A percentile compares a stretch with the other conserved stretches of the same genome.
phyloP scores from a whole-genome alignment of 2,329 filamentous ascomycete species.

The Aspergillus ruber region DNA sequence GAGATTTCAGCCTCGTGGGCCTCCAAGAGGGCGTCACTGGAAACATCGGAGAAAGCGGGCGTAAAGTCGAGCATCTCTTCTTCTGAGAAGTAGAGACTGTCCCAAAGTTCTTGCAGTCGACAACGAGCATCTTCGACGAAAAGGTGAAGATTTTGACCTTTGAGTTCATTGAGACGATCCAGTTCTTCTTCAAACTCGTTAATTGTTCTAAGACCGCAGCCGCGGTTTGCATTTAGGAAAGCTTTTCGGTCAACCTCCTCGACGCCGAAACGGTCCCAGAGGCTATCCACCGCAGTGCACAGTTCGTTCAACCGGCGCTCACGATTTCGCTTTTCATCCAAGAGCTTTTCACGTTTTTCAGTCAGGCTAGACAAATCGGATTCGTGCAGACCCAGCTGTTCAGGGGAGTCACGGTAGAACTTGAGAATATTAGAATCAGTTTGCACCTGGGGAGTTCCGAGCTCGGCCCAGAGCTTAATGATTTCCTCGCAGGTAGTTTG shows the following conservation, averaged over 20 bases:
- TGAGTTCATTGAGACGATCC: slow-evolving; percentile 77
- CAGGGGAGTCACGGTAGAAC: slow-evolving; percentile 80
- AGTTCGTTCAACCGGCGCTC: slow-evolving; percentile 74
- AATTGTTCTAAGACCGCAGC: slow-evolving; percentile 83
- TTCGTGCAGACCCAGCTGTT: slow-evolving; percentile 87
- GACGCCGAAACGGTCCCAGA: slow-evolving; percentile 84
- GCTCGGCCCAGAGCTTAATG: slow-evolving; percentile 90
- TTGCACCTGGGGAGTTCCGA: slow-evolving; percentile 88
- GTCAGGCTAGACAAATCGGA: slow-evolving; percentile 72
- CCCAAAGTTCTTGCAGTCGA: slow-evolving; percentile 92
- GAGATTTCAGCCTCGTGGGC: slow-evolving; percentile 89
- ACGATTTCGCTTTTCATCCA: slow-evolving; percentile 80
- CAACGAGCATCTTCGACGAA: slow-evolving; percentile 93
- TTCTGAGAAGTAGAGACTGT: slow-evolving; percentile 86
- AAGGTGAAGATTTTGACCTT: slow-evolving; percentile 87
- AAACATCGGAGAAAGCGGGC: slow-evolving; percentile 93
- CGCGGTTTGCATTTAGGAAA: slow-evolving; percentile 81
- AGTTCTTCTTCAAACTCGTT: slow-evolving; percentile 96
- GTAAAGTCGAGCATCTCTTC: slow-evolving; percentile 99
- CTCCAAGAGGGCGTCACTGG: slow-evolving; percentile 89
- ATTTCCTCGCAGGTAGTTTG: slow-evolving; percentile 73
- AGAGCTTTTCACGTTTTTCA: slow-evolving; percentile 69
- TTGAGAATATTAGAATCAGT: slow-evolving; percentile 84
- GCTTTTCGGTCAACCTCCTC: slow-evolving; percentile 75
- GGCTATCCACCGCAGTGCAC: slow-evolving; percentile 66